Evolutionary conservation across 176 grass and related monocot species (phyloP), one percentile per base, ranked within the genome.

Genomic region (Tillandsia fasciculata): DNA sequence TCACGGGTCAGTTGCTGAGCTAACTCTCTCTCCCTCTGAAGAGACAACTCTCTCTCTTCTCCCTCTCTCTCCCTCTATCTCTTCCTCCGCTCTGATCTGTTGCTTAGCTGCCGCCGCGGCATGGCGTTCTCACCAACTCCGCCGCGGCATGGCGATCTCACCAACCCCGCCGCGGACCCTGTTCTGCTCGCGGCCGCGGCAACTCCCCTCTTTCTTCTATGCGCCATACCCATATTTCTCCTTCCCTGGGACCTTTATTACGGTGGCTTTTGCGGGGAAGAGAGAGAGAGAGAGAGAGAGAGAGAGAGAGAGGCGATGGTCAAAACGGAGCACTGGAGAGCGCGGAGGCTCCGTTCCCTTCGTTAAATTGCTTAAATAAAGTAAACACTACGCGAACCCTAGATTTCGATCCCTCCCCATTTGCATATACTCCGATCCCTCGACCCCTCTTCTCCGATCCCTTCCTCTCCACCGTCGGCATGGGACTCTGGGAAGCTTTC

Each of bases 401-500:
- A 18, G 22, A 61, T 22, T 23, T 61, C 22, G 15, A 17, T n/a
- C 56, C 56, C n/a, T 18, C 56, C 56, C 56, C 56, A 2, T 61
- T 20, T 8, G 18, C 3, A 61, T 61, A 61, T 18, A 9, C 5
- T 15, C n/a, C 12, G 51, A 71, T 71, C 51, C 33, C 42, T 51
- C 33, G 4, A 42, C 68, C 17, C 23, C 51, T 26, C 20, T 52
- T 51, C 27, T 29, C 63, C 49, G 28, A 51, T 23, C 56, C 56
- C 56, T 61, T 20, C 56, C 15, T 20, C 56, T 9, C 7, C 56
- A 12, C 53, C 56, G 66, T 28, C 66, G 72, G 65, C 84, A 99
- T 99, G 94, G 82, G 84, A 8, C 79, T 92, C 76, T 99, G 86
- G 87, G 94, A 99, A 72, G 87, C 89, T 72, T 93, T 97, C 80